Evolutionary conservation across 306 rosid species (phyloP).

Genomic region (Sophora flavescens): DNA sequence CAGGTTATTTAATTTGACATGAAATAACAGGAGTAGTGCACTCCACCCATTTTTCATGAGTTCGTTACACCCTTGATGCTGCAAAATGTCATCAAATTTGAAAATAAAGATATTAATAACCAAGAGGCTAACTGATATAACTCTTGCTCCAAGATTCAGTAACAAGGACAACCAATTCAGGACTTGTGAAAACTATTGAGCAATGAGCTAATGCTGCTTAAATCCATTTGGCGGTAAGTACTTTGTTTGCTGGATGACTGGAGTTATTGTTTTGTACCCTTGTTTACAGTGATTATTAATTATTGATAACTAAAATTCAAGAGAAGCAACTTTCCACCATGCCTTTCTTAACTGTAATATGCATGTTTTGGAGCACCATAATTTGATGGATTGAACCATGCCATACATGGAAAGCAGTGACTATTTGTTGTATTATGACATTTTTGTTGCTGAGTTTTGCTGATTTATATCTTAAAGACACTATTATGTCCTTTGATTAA

Average conservation of each 20-base stretch:
- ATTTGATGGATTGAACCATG: slow-evolving; percentile 42
- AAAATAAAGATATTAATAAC: neutral
- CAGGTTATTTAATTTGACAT: neutral
- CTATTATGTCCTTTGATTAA: slow-evolving; percentile 33
- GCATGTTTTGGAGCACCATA: slow-evolving; percentile 41
- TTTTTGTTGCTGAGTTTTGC: slow-evolving; percentile 8
- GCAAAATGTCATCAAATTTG: slow-evolving; percentile 26
- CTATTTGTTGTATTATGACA: slow-evolving; percentile 24
- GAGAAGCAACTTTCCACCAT: slow-evolving; percentile 24
- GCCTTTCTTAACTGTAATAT: slow-evolving; percentile 34
- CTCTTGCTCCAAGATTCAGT: slow-evolving; percentile 32
- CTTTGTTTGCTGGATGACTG: neutral
- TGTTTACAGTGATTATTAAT: slow-evolving; percentile 5
- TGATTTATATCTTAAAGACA: neutral
- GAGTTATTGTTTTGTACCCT: slow-evolving; percentile 6
- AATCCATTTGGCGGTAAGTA: slow-evolving; percentile 18
- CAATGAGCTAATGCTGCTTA: slow-evolving; percentile 37
- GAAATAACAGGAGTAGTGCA: slow-evolving; percentile 1
- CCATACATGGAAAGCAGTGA: slow-evolving; percentile 29
- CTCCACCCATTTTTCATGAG: neutral
- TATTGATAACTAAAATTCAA: neutral
- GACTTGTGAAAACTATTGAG: slow-evolving; percentile 24
- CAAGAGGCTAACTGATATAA: slow-evolving; percentile 32
- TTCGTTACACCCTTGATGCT: slow-evolving; percentile 15
- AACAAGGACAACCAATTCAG: slow-evolving; percentile 22